A percentile compares a stretch with the other conserved stretches of the same genome.
Evolutionary conservation across 768 basidiomycete genomes (phyloP).

Genomic region (Suillus hirtellus): DNA sequence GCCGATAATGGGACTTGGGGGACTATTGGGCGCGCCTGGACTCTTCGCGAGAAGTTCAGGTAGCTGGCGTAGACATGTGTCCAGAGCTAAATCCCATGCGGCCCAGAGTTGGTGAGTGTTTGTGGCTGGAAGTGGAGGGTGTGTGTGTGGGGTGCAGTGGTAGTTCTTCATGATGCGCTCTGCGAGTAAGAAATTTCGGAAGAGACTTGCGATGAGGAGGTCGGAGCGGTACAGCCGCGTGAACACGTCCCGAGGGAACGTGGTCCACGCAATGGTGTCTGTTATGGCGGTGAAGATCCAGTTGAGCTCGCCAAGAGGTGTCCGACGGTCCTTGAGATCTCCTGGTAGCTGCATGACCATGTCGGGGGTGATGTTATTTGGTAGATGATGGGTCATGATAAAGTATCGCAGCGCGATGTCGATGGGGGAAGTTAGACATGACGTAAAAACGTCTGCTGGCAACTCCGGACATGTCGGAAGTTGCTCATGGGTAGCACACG

Average conservation of each 20-base stretch:
- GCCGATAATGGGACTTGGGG: constrained; percentile 25
- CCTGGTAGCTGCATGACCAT: constrained; percentile 96
- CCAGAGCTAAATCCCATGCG: constrained; percentile 97
- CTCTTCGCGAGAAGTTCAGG: constrained; percentile 68
- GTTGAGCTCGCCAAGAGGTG: constrained; percentile 96
- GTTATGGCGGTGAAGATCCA: constrained; percentile 99
- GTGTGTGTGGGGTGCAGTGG: constrained; percentile 93
- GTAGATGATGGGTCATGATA: constrained; percentile 86
- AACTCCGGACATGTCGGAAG: constrained; percentile 95
- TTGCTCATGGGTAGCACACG: constrained; percentile 88
- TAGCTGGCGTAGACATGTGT: constrained; percentile 91
- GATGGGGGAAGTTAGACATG: constrained; percentile 96
- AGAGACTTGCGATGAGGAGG: constrained; percentile 91
- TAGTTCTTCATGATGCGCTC: constrained; percentile 98
- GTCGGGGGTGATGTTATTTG: constrained; percentile 77
- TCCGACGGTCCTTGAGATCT: constrained; percentile 93
- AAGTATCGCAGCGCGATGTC: constrained; percentile 96
- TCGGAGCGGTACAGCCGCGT: constrained; percentile 94
- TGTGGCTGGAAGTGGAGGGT: constrained; percentile 90
- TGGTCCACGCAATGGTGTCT: constrained; percentile 99
- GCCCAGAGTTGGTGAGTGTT: constrained; percentile 97
- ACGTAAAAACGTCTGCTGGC: constrained; percentile 96
- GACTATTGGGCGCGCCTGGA: constrained; percentile 20
- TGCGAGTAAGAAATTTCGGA: constrained; percentile 95
- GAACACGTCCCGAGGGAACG: constrained; percentile 91